Evolutionary conservation across 345 rosid genomes (phyloP).

Genomic region (Microthlaspi erraticum): DNA sequence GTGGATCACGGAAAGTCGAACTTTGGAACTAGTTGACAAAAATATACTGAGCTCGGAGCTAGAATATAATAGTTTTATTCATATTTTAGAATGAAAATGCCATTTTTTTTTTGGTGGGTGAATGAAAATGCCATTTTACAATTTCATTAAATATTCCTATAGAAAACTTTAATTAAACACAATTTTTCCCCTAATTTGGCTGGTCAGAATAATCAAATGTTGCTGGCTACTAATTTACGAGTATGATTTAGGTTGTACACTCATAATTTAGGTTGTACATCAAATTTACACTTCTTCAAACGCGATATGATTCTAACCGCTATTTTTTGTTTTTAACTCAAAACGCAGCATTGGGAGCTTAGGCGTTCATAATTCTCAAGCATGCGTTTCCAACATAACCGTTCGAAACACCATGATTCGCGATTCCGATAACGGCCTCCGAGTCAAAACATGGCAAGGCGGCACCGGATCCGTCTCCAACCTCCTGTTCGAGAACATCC

Average conservation of each 20-base stretch:
- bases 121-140: not conserved
- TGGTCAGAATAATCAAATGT: not conserved
- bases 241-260: not conserved
- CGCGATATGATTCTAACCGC: conserved; percentile 17
- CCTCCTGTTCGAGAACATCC: conserved; percentile 77
- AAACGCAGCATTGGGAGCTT: conserved; percentile 88
- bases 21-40: conserved; percentile 27
- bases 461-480: conserved; percentile 78
- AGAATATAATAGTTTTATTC: not conserved
- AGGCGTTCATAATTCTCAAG: conserved; percentile 92
- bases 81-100: not conserved
- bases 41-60: not conserved
- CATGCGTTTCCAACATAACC: conserved; percentile 89
- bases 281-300: not conserved
- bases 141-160: not conserved
- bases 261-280: not conserved
- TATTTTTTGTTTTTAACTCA: no score
- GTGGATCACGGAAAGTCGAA: conserved; percentile 28
- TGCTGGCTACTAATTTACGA: not conserved
- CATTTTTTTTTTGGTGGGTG: no score
- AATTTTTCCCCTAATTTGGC: not conserved
- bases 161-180: not conserved
- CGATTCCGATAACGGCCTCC: conserved; percentile 90
- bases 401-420: conserved; percentile 65
- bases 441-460: conserved; percentile 98